Evolutionary conservation across 1,284 basidiomycete species (phyloP).

Genomic region (Ustilago loliicola): DNA sequence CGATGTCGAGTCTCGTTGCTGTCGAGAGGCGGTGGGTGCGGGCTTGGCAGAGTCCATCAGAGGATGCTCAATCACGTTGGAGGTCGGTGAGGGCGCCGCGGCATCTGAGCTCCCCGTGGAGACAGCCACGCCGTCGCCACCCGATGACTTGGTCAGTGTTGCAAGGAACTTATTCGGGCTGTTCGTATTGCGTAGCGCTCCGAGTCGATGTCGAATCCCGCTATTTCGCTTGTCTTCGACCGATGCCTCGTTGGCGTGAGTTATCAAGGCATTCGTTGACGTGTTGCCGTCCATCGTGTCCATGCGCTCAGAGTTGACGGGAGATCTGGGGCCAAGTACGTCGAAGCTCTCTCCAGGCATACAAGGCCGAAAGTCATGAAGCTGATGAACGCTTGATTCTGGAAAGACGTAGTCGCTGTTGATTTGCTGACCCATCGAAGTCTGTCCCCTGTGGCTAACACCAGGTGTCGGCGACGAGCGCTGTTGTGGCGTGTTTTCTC

Average conservation of each 20-base stretch:
- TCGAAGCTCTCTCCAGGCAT: conserved; percentile 12
- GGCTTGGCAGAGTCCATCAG: not conserved
- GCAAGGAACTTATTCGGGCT: conserved; percentile 18
- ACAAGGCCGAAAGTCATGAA: conserved; percentile 37
- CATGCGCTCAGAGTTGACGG: not conserved
- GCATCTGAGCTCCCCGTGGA: not conserved
- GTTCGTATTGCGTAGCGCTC: conserved; percentile 1
- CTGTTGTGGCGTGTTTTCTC: not conserved
- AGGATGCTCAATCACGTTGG: conserved; percentile 13
- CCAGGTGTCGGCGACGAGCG: not conserved
- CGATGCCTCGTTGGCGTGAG: not conserved
- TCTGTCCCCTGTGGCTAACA: not conserved
- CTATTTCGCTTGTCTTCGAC: not conserved
- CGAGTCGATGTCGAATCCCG: conserved; percentile 9
- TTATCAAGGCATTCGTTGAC: not conserved
- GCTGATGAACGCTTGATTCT: conserved; percentile 23
- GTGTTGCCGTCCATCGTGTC: not conserved
- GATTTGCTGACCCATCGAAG: not conserved
- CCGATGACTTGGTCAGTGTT: conserved; percentile 8
- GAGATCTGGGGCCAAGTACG: not conserved
- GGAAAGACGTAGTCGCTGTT: not conserved
- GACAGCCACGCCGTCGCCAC: conserved; percentile 6
- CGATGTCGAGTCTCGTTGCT: not conserved
- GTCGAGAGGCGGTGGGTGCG: not conserved
- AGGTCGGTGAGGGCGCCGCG: not conserved